Evolutionary conservation across 2,329 filamentous ascomycete genomes (phyloP).

Genomic region (Nigrospora oryzae): DNA sequence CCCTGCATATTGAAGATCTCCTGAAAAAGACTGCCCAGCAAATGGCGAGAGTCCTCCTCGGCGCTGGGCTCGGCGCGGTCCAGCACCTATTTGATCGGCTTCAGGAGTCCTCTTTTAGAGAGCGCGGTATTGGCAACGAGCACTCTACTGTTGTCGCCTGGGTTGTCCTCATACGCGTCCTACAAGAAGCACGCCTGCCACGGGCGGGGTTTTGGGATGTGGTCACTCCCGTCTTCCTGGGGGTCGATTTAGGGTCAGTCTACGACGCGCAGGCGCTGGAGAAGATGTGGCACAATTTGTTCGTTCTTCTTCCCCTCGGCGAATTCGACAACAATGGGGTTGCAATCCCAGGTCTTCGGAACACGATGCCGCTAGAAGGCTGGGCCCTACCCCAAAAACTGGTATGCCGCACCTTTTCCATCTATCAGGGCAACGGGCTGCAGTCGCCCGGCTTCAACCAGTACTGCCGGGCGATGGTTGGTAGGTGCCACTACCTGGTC

Average conservation of each 20-base stretch:
- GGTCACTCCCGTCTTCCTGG: conserved; percentile 32
- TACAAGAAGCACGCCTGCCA: conserved; percentile 41
- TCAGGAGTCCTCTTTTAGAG: conserved; percentile 32
- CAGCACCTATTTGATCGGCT: conserved; percentile 38
- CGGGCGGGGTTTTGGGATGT: conserved; percentile 54
- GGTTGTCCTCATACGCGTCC: conserved; percentile 47
- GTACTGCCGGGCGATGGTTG: conserved; percentile 51
- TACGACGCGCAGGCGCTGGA: conserved; percentile 43
- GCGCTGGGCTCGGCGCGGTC: conserved; percentile 32
- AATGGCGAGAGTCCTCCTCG: conserved; percentile 30
- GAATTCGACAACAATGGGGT: conserved; percentile 51
- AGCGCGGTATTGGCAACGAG: conserved; percentile 42
- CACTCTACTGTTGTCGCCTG: conserved; percentile 42
- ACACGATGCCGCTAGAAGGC: conserved; percentile 38
- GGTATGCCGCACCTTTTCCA: conserved; percentile 45
- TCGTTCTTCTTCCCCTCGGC: conserved; percentile 50
- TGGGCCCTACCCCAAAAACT: conserved; percentile 52
- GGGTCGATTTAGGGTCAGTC: conserved; percentile 22
- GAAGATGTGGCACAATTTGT: conserved; percentile 47
- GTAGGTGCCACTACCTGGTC: conserved; percentile 55
- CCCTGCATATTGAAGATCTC: conserved; percentile 38
- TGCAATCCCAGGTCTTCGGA: conserved; percentile 29
- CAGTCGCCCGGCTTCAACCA: conserved; percentile 57
- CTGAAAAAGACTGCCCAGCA: conserved; percentile 32
- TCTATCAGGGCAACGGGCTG: conserved; percentile 46